A percentile compares a stretch with the other conserved stretches of the same genome.
These are phyloP conservation scores for Metarhizium guizhouense DNA, from an alignment of 2,329 filamentous ascomycete species.

Conservation along the genomic window DNA sequence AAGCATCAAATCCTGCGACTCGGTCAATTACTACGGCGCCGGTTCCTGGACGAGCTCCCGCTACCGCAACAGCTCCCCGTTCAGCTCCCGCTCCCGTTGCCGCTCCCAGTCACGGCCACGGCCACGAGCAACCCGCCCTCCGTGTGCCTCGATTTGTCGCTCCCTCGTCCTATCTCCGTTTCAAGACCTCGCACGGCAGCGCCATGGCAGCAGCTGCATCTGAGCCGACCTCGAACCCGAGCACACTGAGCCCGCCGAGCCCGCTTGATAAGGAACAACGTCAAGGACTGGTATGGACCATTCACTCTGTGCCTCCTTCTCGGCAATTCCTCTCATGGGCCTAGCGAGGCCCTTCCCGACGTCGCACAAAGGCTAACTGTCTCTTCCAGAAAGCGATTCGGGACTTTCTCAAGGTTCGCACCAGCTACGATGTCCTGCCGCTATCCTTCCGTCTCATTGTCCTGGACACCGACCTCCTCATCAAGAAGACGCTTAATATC, in stretches of 20 bases:
- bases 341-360: neutral
- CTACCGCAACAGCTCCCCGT: neutral
- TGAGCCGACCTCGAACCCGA: conserved; percentile 10
- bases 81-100: conserved; percentile 3
- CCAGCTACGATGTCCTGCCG: conserved; percentile 94
- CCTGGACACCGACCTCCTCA: conserved; percentile 87
- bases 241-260: conserved; percentile 39
- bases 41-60: neutral
- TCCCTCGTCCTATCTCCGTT: conserved; percentile 49
- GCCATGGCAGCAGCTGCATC: conserved; percentile 23
- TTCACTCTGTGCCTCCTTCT: conserved; percentile 5
- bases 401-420: conserved; percentile 92
- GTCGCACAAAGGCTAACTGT: conserved; percentile 8
- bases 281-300: conserved; percentile 57
- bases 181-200: conserved; percentile 24
- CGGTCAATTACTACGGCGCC: neutral
- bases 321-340: neutral
- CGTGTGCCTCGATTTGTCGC: conserved; percentile 47
- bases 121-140: conserved; percentile 11
- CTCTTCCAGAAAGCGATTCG: conserved; percentile 69
- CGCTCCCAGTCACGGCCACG: no score
- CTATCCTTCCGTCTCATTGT: conserved; percentile 93
- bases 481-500: conserved; percentile 95
- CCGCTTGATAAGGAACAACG: conserved; percentile 68
- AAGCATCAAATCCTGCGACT: neutral